phyloP scores from a whole-genome alignment of 805 yeast species.

The Kuraishia ogatae region DNA sequence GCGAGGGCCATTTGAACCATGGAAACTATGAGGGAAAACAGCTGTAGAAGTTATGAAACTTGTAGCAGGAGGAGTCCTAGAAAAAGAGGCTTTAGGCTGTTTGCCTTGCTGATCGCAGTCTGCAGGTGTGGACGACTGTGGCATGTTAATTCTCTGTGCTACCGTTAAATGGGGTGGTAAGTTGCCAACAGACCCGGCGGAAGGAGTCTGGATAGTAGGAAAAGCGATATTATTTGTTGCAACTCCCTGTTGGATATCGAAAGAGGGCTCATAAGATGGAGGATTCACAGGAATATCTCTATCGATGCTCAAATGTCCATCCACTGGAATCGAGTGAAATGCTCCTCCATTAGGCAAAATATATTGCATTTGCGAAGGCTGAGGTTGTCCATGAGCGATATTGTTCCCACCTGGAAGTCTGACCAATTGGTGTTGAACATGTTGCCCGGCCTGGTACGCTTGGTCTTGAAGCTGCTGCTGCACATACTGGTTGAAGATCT shows the following conservation, averaged over 20 bases:
- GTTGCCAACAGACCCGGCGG: neutral
- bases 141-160: neutral
- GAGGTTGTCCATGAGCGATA: neutral
- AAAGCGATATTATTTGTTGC: neutral
- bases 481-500: neutral
- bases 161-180: neutral
- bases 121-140: neutral
- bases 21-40: neutral
- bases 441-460: neutral
- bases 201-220: neutral
- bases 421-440: neutral
- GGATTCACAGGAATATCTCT: too few species aligned
- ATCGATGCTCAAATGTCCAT: too few species aligned
- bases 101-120: neutral
- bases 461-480: constrained; percentile 1
- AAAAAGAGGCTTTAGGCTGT: neutral
- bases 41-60: neutral
- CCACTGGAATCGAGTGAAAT: too few species aligned
- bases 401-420: too few species aligned
- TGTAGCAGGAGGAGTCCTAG: constrained; percentile 3
- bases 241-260: too few species aligned
- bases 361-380: neutral
- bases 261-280: too few species aligned
- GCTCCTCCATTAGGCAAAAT: neutral
- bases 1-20: neutral